Conservation (phyloP, 805 yeast species). For the Starmerella kuoi region DNA sequence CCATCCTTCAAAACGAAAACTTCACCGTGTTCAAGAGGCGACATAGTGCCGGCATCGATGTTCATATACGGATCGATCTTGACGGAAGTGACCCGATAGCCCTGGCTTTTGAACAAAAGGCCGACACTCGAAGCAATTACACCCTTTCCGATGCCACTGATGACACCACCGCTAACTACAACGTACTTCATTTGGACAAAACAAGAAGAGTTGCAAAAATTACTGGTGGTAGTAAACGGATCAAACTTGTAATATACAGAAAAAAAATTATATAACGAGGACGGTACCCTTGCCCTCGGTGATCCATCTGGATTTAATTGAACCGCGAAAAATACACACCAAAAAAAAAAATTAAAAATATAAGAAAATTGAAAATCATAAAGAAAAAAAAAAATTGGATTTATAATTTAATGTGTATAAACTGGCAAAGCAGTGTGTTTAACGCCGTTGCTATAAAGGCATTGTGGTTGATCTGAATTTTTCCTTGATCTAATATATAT, state of each 20-base stretch:
- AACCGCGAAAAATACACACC: too few relatives aligned
- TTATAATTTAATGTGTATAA: too few relatives aligned
- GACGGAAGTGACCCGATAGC: constrained; percentile 90
- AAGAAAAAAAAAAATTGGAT: too few relatives aligned
- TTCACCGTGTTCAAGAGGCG: constrained; percentile 98
- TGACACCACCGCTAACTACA: constrained; percentile 98
- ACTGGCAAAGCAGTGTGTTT: too few relatives aligned
- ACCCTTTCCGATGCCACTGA: constrained; percentile 98
- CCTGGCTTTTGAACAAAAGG: constrained; percentile 80
- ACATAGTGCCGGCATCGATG: constrained; percentile 99
- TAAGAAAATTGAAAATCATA: too few relatives aligned
- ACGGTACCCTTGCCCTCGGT: too few relatives aligned
- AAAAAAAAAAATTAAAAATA: too few relatives aligned
- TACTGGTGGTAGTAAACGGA: neutral
- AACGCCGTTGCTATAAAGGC: too few relatives aligned
- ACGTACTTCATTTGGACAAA: constrained; percentile 96
- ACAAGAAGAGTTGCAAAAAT: neutral
- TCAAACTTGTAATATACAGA: neutral
- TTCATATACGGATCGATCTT: constrained; percentile 99
- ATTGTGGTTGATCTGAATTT: too few relatives aligned
- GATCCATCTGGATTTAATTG: too few relatives aligned
- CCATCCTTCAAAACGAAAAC: constrained; percentile 97
- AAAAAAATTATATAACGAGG: constrained; percentile 11
- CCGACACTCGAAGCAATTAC: constrained; percentile 96
- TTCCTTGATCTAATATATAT: too few relatives aligned